These are phyloP conservation scores for Tephrocybe sp. DNA, from an alignment of 768 basidiomycete genomes.

Conservation along the genomic window DNA sequence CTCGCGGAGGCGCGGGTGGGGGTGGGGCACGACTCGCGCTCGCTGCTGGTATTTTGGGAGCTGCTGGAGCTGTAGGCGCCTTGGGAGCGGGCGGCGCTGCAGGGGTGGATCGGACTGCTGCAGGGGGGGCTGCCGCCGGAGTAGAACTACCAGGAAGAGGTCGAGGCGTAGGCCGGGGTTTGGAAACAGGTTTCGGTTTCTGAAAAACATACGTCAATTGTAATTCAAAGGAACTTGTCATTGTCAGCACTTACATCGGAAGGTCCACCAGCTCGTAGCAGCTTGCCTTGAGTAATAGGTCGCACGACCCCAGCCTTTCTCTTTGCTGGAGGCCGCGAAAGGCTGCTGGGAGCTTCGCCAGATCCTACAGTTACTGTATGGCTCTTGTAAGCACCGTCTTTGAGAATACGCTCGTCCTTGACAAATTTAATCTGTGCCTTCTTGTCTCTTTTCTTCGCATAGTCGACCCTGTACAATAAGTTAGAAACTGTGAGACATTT, in stretches of 20 bases:
- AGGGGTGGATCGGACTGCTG: conserved; percentile 34
- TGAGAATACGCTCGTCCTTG: conserved; percentile 82
- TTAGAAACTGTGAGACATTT: neutral
- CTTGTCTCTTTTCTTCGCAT: conserved; percentile 98
- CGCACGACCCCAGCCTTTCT: conserved; percentile 84
- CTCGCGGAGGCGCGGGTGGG: conserved; percentile 36
- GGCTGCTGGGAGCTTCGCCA: conserved; percentile 81
- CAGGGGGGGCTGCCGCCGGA: conserved; percentile 28
- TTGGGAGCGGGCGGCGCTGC: conserved; percentile 30
- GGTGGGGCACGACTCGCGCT: conserved; percentile 15
- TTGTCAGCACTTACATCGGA: conserved; percentile 41
- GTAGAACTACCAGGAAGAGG: conserved; percentile 61
- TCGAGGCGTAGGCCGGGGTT: conserved; percentile 60
- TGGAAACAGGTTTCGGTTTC: conserved; percentile 50
- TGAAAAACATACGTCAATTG: conserved; percentile 18
- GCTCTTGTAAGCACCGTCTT: conserved; percentile 90
- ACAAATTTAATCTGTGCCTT: conserved; percentile 79
- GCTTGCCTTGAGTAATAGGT: conserved; percentile 83
- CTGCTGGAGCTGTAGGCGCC: conserved; percentile 29
- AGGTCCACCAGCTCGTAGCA: conserved; percentile 75
- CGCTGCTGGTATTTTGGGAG: conserved; percentile 9
- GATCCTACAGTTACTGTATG: conserved; percentile 85
- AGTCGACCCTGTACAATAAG: conserved; percentile 61
- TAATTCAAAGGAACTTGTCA: neutral
- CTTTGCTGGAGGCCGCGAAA: conserved; percentile 81